Base-by-base conservation (phyloP, 208 protist species). In the Phytomonas sp. region DNA sequence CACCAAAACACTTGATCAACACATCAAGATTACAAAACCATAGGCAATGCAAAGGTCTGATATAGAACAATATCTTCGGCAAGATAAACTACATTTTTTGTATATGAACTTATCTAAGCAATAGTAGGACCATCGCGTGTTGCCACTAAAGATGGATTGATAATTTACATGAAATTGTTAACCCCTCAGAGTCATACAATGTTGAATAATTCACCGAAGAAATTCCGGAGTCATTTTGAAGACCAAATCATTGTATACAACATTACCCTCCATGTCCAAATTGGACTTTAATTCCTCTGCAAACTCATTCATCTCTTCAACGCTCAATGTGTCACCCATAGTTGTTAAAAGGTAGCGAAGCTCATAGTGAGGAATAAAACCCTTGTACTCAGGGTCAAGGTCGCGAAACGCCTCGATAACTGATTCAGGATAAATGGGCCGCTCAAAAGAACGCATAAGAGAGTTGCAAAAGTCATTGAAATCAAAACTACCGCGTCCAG, bases 301-400 rank as follows among this genome's bases (percentile, higher is more conserved):
- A 70, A 98, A 91, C 13, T 77, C 77, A 64, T 97, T 94, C 76
- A 96, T 87, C 67, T 99, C 96, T 33, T 97, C 91, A 30, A 78
- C 72, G 13, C 82, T 89, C 17, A 99, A 80, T 31, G 83, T 83
- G 66, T 99, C 97, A 15, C 97, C 97, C 51, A 98, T 65, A 9
- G 94, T 97, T 4, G 92, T 97, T 69, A 99, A 88, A 62, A 98
- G 86, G 71, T 90, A 93, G 51, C 95, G 87, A 36, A 99, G 85
- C 75, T 98, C 95, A 70, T 91, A 84, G n/a, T 89, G 88, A 9
- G 88, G 78, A 68, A 99, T 91, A 34, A 88, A 84, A 30, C 97
- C 97, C 62, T 92, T 91, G 11, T 89, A 84, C 46, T 98, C 91
- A 13, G 89, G 82, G 81, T 99, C 97, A 69, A 99, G 97, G 29